Evolutionary conservation across 2,329 filamentous ascomycete species (phyloP).

Genomic region (Talaromyces funiculosus): DNA sequence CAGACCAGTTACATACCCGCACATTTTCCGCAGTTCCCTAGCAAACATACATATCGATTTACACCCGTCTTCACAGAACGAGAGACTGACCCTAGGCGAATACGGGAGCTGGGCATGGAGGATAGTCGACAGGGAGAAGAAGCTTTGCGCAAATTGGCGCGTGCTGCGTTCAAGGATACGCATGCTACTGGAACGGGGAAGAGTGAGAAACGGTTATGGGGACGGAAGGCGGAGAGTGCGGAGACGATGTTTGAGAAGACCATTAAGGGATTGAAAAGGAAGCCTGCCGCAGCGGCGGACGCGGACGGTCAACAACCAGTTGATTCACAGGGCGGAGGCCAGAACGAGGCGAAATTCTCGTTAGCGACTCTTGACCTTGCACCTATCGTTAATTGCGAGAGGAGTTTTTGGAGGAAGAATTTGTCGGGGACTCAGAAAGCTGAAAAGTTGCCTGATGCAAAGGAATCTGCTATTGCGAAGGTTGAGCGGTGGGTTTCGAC

Average conservation of each 20-base stretch:
- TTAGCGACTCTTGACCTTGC: conserved; percentile 38
- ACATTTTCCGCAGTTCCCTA: conserved; percentile 58
- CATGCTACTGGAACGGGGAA: conserved; percentile 35
- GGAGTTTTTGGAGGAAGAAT: conserved; percentile 51
- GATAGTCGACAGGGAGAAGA: conserved; percentile 62
- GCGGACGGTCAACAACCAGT: conserved; percentile 20
- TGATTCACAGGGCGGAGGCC: conserved; percentile 9
- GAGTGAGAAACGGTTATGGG: conserved; percentile 37
- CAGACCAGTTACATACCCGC: conserved; percentile 51
- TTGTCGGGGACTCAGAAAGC: conserved; percentile 29
- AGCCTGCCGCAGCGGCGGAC: conserved; percentile 10
- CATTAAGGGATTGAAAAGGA: conserved; percentile 45
- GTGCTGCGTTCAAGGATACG: conserved; percentile 41
- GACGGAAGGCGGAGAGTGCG: conserved; percentile 36
- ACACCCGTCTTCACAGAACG: conserved; percentile 55
- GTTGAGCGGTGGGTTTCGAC: conserved; percentile 17
- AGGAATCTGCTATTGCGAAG: conserved; percentile 19
- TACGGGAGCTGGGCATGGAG: conserved; percentile 58
- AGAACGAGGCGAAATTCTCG: conserved; percentile 10
- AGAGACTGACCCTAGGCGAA: conserved; percentile 54
- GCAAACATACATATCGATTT: conserved; percentile 58
- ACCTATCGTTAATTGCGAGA: conserved; percentile 56
- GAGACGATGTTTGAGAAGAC: conserved; percentile 53
- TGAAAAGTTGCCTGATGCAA: conserved; percentile 26
- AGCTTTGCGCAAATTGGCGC: conserved; percentile 56